Evolutionary conservation across 1,139 yeast genomes (phyloP).

Genomic region (Schwanniomyces etchellsii): DNA sequence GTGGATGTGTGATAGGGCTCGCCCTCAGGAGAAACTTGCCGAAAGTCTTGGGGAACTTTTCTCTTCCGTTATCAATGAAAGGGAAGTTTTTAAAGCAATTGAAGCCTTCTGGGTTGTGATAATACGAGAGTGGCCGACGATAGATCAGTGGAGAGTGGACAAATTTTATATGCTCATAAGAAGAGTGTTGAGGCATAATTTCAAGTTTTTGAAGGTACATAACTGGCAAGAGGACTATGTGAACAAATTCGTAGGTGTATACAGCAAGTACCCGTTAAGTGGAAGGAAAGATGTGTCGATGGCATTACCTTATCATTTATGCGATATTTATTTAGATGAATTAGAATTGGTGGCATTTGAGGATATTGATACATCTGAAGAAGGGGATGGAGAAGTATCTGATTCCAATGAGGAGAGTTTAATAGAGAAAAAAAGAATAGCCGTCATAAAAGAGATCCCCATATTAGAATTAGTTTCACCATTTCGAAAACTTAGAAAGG

Average conservation of each 20-base stretch:
- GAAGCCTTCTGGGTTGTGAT: conserved; percentile 81
- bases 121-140: conserved; percentile 73
- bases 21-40: conserved; percentile 85
- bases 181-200: conserved; percentile 62
- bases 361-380: conserved; percentile 31
- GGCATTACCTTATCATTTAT: conserved; percentile 79
- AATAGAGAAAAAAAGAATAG: conserved; percentile 16
- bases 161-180: conserved; percentile 79
- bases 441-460: conserved; percentile 45
- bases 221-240: conserved; percentile 55
- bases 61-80: conserved; percentile 37
- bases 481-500: conserved; percentile 51
- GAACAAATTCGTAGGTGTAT: conserved; percentile 36
- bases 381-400: conserved; percentile 34
- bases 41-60: conserved; percentile 62
- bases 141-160: conserved; percentile 85
- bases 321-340: conserved; percentile 84
- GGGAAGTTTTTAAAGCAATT: conserved; percentile 46
- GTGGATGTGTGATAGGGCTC: conserved; percentile 96
- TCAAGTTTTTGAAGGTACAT: conserved; percentile 48
- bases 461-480: conserved; percentile 45
- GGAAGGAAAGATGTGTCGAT: conserved; percentile 58
- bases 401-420: conserved; percentile 8
- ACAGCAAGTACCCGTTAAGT: conserved; percentile 44
- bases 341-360: conserved; percentile 60